Evolutionary conservation across 2,329 filamentous ascomycete genomes (phyloP).

Genomic region (Ambrosiella xylebori): DNA sequence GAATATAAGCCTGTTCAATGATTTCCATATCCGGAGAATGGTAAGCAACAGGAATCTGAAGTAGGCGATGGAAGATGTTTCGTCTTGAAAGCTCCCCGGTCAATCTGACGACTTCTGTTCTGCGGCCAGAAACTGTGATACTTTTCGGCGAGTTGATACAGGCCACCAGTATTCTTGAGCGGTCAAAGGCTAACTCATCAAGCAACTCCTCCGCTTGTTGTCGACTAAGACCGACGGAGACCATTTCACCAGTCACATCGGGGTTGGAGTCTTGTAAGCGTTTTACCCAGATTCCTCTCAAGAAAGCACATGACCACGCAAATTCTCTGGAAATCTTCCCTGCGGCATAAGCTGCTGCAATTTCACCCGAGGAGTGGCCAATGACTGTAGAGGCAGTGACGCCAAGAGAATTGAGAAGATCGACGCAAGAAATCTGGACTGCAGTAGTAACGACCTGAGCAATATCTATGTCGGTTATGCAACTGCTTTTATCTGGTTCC

Average conservation of each 20-base stretch:
- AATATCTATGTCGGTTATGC: slow-evolving; percentile 17
- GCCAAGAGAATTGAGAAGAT: slow-evolving; percentile 21
- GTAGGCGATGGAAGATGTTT: slow-evolving; percentile 21
- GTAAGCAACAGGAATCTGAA: slow-evolving; percentile 26
- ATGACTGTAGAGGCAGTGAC: slow-evolving; percentile 22
- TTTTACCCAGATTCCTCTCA: slow-evolving; percentile 23
- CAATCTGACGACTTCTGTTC: slow-evolving; percentile 19
- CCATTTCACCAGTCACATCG: slow-evolving; percentile 24
- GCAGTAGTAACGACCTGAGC: slow-evolving; percentile 27
- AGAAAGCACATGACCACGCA: slow-evolving; percentile 27
- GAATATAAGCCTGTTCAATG: slow-evolving; percentile 23
- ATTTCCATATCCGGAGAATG: slow-evolving; percentile 28
- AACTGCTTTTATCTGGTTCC: background rate
- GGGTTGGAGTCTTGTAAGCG: slow-evolving; percentile 17
- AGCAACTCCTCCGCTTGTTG: slow-evolving; percentile 15
- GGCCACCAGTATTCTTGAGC: slow-evolving; percentile 21
- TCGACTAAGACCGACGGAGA: slow-evolving; percentile 23
- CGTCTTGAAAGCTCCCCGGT: slow-evolving; percentile 19
- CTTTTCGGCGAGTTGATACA: slow-evolving; percentile 29
- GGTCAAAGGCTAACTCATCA: slow-evolving; percentile 16
- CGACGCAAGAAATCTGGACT: slow-evolving; percentile 26
- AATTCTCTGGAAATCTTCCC: slow-evolving; percentile 21
- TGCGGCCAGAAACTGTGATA: slow-evolving; percentile 27
- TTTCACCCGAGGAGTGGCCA: slow-evolving; percentile 31
- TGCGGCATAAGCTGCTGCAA: slow-evolving; percentile 27